These are phyloP conservation scores for Piedraia hortae DNA, from an alignment of 2,329 filamentous ascomycete genomes.

Conservation along the genomic window DNA sequence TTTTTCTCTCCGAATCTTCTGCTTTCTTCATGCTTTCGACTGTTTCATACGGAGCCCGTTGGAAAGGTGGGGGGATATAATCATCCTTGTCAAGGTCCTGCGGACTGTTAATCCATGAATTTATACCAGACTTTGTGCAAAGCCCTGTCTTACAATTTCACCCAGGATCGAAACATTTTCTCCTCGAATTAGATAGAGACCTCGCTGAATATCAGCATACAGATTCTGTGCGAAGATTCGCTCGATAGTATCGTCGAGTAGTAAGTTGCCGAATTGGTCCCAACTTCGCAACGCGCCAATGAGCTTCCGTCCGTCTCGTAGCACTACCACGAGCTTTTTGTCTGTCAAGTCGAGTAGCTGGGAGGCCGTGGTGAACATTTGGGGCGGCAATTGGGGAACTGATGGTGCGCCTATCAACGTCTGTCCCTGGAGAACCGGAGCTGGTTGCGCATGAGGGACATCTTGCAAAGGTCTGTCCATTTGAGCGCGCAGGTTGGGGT, in stretches of 20 bases:
- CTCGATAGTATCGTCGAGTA: constrained; percentile 79
- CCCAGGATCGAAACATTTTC: constrained; percentile 92
- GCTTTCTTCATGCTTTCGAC: constrained; percentile 49
- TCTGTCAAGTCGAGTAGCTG: constrained; percentile 90
- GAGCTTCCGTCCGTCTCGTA: constrained; percentile 82
- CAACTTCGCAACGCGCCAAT: constrained; percentile 80
- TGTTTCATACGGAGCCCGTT: constrained; percentile 35
- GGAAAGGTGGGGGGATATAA: constrained; percentile 43
- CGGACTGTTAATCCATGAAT: neutral
- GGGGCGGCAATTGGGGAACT: constrained; percentile 49
- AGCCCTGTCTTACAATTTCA: constrained; percentile 34
- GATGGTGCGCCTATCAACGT: too few species aligned
- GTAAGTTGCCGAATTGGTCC: constrained; percentile 95
- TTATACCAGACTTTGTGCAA: neutral
- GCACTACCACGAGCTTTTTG: constrained; percentile 81
- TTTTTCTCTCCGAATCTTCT: constrained; percentile 40
- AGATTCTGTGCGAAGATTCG: constrained; percentile 48
- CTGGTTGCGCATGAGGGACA: too few species aligned
- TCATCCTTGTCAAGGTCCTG: constrained; percentile 85
- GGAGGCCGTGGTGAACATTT: constrained; percentile 96
- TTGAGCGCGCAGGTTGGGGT: too few species aligned
- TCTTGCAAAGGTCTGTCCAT: too few species aligned
- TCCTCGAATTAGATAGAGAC: constrained; percentile 74
- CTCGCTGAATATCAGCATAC: constrained; percentile 63
- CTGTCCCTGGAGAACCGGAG: too few species aligned